Conservation (phyloP, 2,329 filamentous ascomycete genomes). For the Allantophomopsis cytisporea region DNA sequence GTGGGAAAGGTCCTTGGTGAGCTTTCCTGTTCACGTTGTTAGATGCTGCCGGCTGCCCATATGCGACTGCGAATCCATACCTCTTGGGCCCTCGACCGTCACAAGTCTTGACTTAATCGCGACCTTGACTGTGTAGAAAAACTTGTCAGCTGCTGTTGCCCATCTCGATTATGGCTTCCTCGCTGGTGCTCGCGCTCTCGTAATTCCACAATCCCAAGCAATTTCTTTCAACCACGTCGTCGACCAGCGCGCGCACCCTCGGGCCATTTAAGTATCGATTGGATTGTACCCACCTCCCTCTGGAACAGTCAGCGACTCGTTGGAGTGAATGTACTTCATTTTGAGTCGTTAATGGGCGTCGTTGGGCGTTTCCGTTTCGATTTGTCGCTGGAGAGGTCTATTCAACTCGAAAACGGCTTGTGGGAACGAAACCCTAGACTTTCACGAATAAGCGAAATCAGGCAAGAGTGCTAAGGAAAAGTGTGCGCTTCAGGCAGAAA, state of each 20-base stretch:
- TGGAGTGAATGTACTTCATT: conserved; percentile 99
- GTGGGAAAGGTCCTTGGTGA: conserved; percentile 93
- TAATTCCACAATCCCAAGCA: background rate
- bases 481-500: too few species aligned
- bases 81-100: conserved; percentile 93
- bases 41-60: conserved; percentile 2
- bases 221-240: background rate
- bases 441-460: too few species aligned
- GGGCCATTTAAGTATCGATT: background rate
- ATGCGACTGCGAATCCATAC: conserved; percentile 30
- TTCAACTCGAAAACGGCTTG: background rate
- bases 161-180: background rate
- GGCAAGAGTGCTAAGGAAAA: too few species aligned
- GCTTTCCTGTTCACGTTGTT: conserved; percentile 54
- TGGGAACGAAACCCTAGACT: too few species aligned
- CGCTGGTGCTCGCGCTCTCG: background rate
- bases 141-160: conserved; percentile 9
- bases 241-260: conserved; percentile 3
- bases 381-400: background rate
- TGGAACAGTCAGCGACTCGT: conserved; percentile 90
- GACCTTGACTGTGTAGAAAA: conserved; percentile 68
- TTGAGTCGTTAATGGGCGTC: conserved; percentile 30
- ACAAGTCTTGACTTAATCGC: conserved; percentile 93
- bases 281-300: conserved; percentile 70
- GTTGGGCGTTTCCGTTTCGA: background rate